phyloP scores from a whole-genome alignment of 805 yeast species.

The Brettanomyces nanus region DNA sequence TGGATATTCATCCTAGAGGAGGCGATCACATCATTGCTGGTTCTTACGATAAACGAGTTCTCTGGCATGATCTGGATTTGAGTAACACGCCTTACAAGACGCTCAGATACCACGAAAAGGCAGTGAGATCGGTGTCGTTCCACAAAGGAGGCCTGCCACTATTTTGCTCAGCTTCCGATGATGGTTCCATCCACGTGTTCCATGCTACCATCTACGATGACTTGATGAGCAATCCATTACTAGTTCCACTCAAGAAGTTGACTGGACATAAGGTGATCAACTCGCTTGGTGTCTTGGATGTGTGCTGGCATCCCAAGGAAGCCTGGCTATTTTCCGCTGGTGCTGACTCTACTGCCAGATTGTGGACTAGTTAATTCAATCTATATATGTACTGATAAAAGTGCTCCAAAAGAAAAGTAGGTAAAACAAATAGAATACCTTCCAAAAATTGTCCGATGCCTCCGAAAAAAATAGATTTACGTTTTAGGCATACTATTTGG shows the following conservation, averaged over 20 bases:
- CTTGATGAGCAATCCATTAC: slow-evolving; percentile 86
- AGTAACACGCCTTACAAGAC: slow-evolving; percentile 89
- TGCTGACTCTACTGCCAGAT: slow-evolving; percentile 90
- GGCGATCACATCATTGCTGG: slow-evolving; percentile 93
- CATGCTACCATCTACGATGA: slow-evolving; percentile 96
- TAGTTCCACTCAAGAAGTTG: slow-evolving; percentile 92
- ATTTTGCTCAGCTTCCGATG: slow-evolving; percentile 93
- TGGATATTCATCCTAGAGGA: slow-evolving; percentile 85
- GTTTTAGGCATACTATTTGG: too few species aligned
- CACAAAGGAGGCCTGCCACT: slow-evolving; percentile 82
- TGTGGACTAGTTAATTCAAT: slow-evolving; percentile 74
- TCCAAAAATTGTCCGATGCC: too few species aligned
- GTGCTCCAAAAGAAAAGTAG: neutral
- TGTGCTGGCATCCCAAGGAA: slow-evolving; percentile 95
- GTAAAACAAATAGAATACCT: too few species aligned
- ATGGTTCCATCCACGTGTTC: slow-evolving; percentile 87
- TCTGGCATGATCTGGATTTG: slow-evolving; percentile 96
- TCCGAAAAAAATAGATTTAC: too few species aligned
- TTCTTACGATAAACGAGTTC: slow-evolving; percentile 87
- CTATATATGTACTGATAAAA: neutral
- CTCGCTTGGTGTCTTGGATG: slow-evolving; percentile 79
- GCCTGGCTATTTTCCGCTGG: slow-evolving; percentile 98
- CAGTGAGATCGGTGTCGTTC: slow-evolving; percentile 81
- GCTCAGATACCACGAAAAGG: slow-evolving; percentile 87
- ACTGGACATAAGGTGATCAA: slow-evolving; percentile 78